Evolutionary conservation across 75 land plant species (phyloP), one percentile per base, ranked within the genome.

Genomic region (Selaginella tamariscina): DNA sequence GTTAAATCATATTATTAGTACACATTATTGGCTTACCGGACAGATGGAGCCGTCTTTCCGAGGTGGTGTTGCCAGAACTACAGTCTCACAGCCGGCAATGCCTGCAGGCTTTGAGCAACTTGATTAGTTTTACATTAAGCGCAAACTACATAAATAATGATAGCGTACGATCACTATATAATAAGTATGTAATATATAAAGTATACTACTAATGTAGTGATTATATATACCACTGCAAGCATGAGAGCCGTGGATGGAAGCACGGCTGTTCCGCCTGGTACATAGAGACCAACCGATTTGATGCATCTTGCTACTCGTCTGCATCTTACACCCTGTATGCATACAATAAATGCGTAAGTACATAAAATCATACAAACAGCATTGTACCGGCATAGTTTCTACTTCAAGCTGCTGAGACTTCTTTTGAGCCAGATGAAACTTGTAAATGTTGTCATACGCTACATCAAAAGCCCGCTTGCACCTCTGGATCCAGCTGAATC

Each of bases 241-340:
- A 95, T 91, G 59, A 95, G 76, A 76, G 99, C 92, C 8, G 99
- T 95, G 71, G 99, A 95, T 68, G 99, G 99, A 54, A 95, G 83
- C 64, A 95, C 84, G 66, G 99, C 99, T 69, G 99, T 95, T 32
- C 99, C 99, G 8, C 99, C 99, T 57, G 99, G 99, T 65, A 95
- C 99, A 74, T 95, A 95, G 62, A 95, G 88, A 39, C 99, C 99
- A 2, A 95, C 99, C 72, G 88, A 69, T 54, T 71, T 32, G 74
- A 95, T 91, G 64, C 85, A 66, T 68, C 99, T 81, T 33, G 99
- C 84, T 29, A 95, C 82, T 63, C 99, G 65, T 77, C 83, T 82
- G 85, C 99, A 95, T 62, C 64, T 78, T 32, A 95, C 99, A 54
- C 99, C 99, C 99, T 95, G 72, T 24, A 22, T 23, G 57, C 1